Evolutionary conservation across 2,329 filamentous ascomycete genomes (phyloP).

Genomic region (Aspergillus uvarum): DNA sequence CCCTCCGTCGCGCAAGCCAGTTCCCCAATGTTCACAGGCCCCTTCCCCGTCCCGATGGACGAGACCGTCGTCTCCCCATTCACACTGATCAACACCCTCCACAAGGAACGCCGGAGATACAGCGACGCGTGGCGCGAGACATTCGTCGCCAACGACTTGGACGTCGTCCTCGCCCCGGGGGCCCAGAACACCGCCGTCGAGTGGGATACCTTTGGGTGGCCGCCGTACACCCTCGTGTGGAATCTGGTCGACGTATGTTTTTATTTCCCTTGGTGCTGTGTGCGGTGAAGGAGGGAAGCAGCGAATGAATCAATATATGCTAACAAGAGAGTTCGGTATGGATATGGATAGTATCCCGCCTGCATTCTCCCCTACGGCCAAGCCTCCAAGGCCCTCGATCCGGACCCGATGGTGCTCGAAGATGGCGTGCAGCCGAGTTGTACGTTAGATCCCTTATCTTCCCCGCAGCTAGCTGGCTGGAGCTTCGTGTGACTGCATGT

Average conservation of each 20-base stretch:
- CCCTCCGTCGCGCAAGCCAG: conserved; percentile 36
- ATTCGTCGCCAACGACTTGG: conserved; percentile 47
- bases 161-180: conserved; percentile 52
- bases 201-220: conserved; percentile 47
- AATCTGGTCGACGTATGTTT: conserved; percentile 54
- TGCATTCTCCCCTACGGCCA: conserved; percentile 50
- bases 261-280: no score
- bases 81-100: conserved; percentile 45
- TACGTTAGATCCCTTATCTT: conserved; percentile 13
- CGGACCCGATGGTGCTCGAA: conserved; percentile 28
- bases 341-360: conserved; percentile 51
- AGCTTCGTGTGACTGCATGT: no score
- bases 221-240: conserved; percentile 50
- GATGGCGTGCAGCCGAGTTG: conserved; percentile 30
- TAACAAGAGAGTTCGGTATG: background rate
- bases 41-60: conserved; percentile 27
- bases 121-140: conserved; percentile 43
- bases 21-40: conserved; percentile 28
- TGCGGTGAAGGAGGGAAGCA: no score
- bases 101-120: conserved; percentile 38
- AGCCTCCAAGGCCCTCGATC: conserved; percentile 45
- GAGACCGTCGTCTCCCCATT: conserved; percentile 26
- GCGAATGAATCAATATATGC: no score
- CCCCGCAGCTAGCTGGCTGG: no score
- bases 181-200: conserved; percentile 53